These are phyloP conservation scores for Fusarium papillatum DNA, from an alignment of 2,329 filamentous ascomycete species.

Conservation along the genomic window DNA sequence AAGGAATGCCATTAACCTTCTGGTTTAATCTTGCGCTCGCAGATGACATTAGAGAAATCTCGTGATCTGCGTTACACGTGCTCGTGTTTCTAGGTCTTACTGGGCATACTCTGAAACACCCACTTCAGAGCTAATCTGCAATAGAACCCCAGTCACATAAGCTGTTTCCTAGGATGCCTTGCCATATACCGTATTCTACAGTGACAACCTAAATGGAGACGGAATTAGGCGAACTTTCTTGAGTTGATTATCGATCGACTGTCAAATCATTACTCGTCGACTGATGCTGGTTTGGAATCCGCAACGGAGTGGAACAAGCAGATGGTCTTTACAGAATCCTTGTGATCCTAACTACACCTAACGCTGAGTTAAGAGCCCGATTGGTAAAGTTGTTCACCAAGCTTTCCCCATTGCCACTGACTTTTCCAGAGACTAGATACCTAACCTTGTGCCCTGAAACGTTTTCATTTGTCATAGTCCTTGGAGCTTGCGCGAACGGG, in stretches of 20 bases:
- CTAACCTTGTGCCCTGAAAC: neutral
- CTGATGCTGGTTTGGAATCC: neutral
- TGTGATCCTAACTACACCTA: neutral
- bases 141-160: neutral
- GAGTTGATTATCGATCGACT: neutral
- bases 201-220: neutral
- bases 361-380: fast-evolving
- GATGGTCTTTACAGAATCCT: neutral
- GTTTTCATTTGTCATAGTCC: neutral
- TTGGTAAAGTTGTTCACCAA: fast-evolving
- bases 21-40: neutral
- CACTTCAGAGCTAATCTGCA: neutral
- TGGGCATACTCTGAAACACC: neutral
- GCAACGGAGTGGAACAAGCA: neutral
- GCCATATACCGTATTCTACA: neutral
- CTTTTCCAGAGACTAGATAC: neutral
- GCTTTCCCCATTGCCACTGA: neutral
- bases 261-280: neutral
- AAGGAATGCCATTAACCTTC: neutral
- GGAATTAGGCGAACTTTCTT: neutral
- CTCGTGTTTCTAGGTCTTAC: neutral
- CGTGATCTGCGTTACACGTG: neutral
- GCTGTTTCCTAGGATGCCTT: neutral
- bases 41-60: neutral
- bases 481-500: neutral